Base-by-base conservation (phyloP, 371 early-diverging fungal species). In the Zychaea mexicana region DNA sequence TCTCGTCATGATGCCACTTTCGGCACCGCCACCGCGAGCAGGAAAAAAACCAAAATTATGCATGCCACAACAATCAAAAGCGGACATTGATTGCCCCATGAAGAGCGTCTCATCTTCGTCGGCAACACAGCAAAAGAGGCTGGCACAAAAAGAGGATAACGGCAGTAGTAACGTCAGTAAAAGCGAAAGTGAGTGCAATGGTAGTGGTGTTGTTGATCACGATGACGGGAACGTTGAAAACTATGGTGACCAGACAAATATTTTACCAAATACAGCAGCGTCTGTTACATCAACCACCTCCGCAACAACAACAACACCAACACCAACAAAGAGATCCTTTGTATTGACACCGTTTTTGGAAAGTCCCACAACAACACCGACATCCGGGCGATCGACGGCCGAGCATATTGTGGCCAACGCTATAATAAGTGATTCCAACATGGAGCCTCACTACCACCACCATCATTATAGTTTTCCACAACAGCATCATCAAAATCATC, bases 1-100 rank as follows among this genome's bases (percentile, higher is more conserved):
- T 24, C 61, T 60, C 10, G 36, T 60, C 31, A 33, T 60, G 61
- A 49, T 31, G 52, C 61, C 61, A 31, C 61, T 60, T 4, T 49
- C 61, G 24, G 55, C 55, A 10, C 55, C 55, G 31, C 55, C 55
- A 3, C 61, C 61, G 17, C 61, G 61, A 27, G 3, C 42, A 42
- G 15, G 42, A 42, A 32, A 6, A 31, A 46, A 46, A 26, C 61
- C 28, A 47, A 49, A 60, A 30, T 22, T 30, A 60, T 21, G 33
- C n/a, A 22, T 32, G 15, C 32, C 19, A 32, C 10, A 13, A 32
- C 31, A 13, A 60, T 27, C 22, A 3, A 6, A 12, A 2, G 26
- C 13, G 19, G 6, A 4, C 15, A 7, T 17, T 4, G 42, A 42
- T 15, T 4, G 15, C 4, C 13, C 7, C n/a, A 42, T 15, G 7